phyloP scores from a whole-genome alignment of 495 filamentous ascomycete genomes.

The Neurospora sp. region DNA sequence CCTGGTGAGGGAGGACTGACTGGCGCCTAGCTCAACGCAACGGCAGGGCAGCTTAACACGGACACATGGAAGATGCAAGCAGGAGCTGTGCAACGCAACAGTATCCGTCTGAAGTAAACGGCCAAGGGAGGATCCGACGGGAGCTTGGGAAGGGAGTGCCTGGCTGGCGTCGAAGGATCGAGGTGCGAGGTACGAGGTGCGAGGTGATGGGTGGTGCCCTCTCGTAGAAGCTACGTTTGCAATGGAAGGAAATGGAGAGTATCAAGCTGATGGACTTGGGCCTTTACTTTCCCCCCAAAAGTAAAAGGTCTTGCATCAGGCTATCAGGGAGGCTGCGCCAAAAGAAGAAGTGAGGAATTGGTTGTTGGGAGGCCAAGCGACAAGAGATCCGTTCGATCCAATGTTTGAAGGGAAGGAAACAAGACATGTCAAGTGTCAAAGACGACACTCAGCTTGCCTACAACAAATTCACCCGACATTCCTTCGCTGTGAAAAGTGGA shows the following conservation, averaged over 20 bases:
- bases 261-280: neutral
- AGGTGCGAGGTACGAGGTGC: neutral
- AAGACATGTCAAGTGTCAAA: neutral
- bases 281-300: neutral
- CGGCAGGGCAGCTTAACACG: neutral
- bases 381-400: neutral
- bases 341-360: neutral
- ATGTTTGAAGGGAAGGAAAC: neutral
- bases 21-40: neutral
- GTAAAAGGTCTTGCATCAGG: neutral
- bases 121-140: neutral
- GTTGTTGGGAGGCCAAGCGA: neutral
- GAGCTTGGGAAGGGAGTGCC: neutral
- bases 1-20: neutral
- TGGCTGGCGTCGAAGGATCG: neutral
- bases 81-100: neutral
- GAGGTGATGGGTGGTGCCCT: neutral
- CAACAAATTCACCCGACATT: neutral
- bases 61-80: neutral
- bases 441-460: neutral
- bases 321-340: neutral
- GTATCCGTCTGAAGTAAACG: neutral
- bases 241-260: neutral
- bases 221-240: neutral
- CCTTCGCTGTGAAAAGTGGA: neutral